Percentiles rank a stretch among this genome's conserved stretches.
phyloP scores from a whole-genome alignment of 345 rosid genomes.

The Balakata baccata region DNA sequence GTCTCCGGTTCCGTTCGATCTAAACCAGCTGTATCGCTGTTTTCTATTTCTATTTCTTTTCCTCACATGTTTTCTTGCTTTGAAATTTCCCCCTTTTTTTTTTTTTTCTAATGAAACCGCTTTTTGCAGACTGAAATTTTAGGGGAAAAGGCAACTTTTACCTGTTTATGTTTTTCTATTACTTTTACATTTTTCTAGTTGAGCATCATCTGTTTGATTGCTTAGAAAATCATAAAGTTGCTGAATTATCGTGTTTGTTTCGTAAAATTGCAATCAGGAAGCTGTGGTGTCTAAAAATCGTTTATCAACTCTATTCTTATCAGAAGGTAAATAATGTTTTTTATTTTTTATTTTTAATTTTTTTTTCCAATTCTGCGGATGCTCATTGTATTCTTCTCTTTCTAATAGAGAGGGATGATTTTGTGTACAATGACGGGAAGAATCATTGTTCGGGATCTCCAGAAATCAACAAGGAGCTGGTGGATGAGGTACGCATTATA shows the following conservation, averaged over 20 bases:
- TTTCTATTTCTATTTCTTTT: background rate
- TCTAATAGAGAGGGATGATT: slow-evolving; percentile 39
- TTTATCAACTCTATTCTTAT: slow-evolving; percentile 55
- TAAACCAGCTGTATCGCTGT: slow-evolving; percentile 35
- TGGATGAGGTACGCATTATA: slow-evolving; percentile 48
- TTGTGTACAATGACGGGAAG: slow-evolving; percentile 21
- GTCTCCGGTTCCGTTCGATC: slow-evolving; percentile 33
- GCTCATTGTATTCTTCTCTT: slow-evolving; percentile 5
- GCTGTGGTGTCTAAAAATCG: slow-evolving; percentile 45
- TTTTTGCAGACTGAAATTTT: background rate
- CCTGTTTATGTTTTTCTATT: background rate
- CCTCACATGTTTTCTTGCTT: slow-evolving; percentile 5
- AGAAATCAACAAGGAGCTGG: slow-evolving; percentile 44
- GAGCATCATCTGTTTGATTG: background rate
- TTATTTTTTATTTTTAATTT: no score
- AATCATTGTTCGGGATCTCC: slow-evolving; percentile 38
- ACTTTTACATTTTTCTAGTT: background rate
- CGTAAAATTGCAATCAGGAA: slow-evolving; percentile 38
- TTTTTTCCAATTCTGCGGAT: no score
- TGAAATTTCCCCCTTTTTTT: background rate
- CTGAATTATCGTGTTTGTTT: background rate
- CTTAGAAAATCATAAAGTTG: background rate
- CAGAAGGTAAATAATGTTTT: slow-evolving; percentile 61
- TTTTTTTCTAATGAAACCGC: no score
- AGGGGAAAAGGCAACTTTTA: background rate